phyloP scores from a whole-genome alignment of 768 basidiomycete genomes.

The Amanita muscaria region DNA sequence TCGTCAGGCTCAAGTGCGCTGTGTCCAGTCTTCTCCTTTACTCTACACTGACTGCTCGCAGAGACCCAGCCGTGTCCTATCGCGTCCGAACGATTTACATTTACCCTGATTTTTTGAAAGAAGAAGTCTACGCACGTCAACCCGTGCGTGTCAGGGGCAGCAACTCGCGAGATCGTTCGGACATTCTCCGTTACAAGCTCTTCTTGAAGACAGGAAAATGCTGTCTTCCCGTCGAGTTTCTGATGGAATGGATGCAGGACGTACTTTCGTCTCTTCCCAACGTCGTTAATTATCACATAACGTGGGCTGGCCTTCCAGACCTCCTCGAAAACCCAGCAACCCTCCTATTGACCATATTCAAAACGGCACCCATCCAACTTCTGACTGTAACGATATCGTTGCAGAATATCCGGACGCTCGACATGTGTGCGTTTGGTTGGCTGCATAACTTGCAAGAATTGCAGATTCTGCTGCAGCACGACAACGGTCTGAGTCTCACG shows the following conservation, averaged over 20 bases:
- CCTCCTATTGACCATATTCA: conserved; percentile 12
- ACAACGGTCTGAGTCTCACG: conserved; percentile 17
- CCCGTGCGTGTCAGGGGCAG: neutral
- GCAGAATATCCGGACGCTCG: conserved; percentile 10
- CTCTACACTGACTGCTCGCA: conserved; percentile 12
- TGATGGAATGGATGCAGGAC: conserved; percentile 13
- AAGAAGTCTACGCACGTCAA: conserved; percentile 23
- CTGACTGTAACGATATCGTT: conserved; percentile 14
- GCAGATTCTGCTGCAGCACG: conserved; percentile 11
- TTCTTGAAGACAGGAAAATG: conserved; percentile 7
- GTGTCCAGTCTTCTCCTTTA: neutral
- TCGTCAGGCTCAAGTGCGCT: conserved; percentile 29
- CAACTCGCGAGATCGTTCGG: neutral
- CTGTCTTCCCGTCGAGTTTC: neutral
- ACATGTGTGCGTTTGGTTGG: neutral
- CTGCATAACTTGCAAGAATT: conserved; percentile 1
- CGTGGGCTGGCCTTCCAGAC: conserved; percentile 35
- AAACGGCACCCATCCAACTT: conserved; percentile 2
- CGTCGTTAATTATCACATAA: conserved; percentile 40
- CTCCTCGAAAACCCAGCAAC: conserved; percentile 11
- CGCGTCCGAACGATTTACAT: conserved; percentile 40
- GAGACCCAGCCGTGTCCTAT: conserved; percentile 39
- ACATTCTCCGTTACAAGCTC: neutral
- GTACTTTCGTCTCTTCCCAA: conserved; percentile 36
- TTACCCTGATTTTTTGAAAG: conserved; percentile 40